Evolutionary conservation across 352 stramenopile genomes (phyloP).

Genomic region (Pythium utonaiense): DNA sequence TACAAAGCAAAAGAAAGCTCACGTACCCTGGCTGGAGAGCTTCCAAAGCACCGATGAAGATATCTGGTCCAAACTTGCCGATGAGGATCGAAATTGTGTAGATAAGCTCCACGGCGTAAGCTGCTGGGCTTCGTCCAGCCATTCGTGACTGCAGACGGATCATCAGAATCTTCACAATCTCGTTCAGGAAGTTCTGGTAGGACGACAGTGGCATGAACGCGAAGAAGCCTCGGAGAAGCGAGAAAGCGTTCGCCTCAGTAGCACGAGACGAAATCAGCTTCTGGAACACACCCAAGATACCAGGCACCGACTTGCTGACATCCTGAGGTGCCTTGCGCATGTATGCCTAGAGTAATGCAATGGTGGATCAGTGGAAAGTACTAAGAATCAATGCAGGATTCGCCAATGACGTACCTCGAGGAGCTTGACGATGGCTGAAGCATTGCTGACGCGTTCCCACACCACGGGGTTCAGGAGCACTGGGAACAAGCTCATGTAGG

Average conservation of each 20-base stretch:
- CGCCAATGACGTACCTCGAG: conserved; percentile 62
- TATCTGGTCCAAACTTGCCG: conserved; percentile 83
- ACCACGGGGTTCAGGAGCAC: conserved; percentile 91
- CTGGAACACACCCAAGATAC: conserved; percentile 97
- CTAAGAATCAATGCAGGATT: too few relatives aligned
- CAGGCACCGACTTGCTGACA: conserved; percentile 76
- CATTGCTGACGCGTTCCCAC: conserved; percentile 97
- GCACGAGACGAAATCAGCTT: conserved; percentile 94
- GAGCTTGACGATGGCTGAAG: conserved; percentile 95
- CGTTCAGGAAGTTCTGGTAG: conserved; percentile 81
- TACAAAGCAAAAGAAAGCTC: conserved; percentile 27
- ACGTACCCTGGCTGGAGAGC: conserved; percentile 79
- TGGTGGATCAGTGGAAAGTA: too few relatives aligned
- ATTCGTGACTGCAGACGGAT: conserved; percentile 92
- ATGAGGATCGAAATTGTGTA: conserved; percentile 87
- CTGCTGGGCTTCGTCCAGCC: conserved; percentile 76
- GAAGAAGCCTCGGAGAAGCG: conserved; percentile 89
- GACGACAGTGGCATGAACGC: conserved; percentile 74
- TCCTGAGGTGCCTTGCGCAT: conserved; percentile 90
- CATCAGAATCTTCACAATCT: conserved; percentile 94
- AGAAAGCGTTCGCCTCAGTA: conserved; percentile 93
- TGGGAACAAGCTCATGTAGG: conserved; percentile 95
- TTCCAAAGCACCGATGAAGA: conserved; percentile 82
- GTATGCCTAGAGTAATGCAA: conserved; percentile 86
- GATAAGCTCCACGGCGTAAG: conserved; percentile 88